Evolutionary conservation across 2,329 filamentous ascomycete genomes (phyloP), one percentile per base, ranked within the genome.

Genomic region (Endothia cerciana): DNA sequence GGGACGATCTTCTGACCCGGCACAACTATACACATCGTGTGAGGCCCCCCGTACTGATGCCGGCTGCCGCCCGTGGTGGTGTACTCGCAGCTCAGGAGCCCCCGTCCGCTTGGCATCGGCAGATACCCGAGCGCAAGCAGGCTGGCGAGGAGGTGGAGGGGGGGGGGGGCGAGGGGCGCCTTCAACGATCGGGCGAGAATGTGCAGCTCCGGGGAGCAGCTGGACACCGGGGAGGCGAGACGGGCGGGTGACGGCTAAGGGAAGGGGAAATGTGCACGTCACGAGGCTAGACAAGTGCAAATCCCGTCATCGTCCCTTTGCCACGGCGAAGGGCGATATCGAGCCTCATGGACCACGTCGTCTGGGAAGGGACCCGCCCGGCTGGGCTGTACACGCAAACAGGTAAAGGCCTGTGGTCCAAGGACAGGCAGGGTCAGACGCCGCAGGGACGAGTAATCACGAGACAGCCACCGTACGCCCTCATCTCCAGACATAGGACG

Each of bases 371-470:
- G 38, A 19, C 19, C 40, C 56, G 56, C 56, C 56, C 40, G 6
- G 41, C 25, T n/a, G 28, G 22, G 33, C 19, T n/a, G 53, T 19
- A 28, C 30, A 22, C 25, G 25, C 57, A 60, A 47, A 60, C 40
- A 47, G 22, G 57, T n/a, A 33, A n/a, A 47, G 25, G 41, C 25
- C 25, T 45, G 36, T 38, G 36, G 8, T 22, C 33, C 30, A 22
- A 40, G 11, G 55, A n/a, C n/a, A n/a, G 33, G 15, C n/a, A 36
- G 17, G 57, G 13, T 47, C 17, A 19, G 25, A 33, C 57, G 57
- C 41, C 57, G 57, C 57, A 60, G 57, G 28, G 28, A n/a, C 8
- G 15, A 36, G 30, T 33, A 25, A 45, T 60, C 57, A 60, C 57
- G 41, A 47, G 57, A 60, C 57, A 47, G 13, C 15, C 25, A 33